Evolutionary conservation across 139 green algal species (phyloP).

Genomic region (Coccomyxa sp.): DNA sequence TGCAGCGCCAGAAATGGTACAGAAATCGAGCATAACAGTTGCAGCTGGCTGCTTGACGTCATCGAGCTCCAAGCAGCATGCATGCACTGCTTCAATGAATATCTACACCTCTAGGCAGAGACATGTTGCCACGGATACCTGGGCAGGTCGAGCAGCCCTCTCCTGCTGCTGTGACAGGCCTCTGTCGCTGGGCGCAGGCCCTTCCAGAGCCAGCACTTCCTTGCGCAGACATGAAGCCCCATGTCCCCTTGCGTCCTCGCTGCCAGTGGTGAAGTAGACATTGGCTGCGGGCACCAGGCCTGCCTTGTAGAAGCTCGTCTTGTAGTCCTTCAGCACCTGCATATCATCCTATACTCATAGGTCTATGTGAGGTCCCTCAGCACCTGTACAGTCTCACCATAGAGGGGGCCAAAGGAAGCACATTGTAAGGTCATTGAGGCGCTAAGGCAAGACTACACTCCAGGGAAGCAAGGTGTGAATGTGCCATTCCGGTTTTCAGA

Average conservation of each 20-base stretch:
- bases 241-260: too few relatives aligned
- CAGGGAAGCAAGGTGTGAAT: neutral
- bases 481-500: neutral
- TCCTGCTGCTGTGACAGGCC: neutral
- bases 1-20: too few relatives aligned
- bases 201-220: conserved; percentile 17
- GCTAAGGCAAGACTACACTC: neutral
- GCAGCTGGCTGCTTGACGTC: too few relatives aligned
- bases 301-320: conserved; percentile 23
- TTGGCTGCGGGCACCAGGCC: conserved; percentile 32
- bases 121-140: neutral
- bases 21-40: too few relatives aligned
- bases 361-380: too few relatives aligned
- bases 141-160: neutral
- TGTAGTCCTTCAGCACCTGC: conserved; percentile 4
- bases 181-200: conserved; percentile 7
- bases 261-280: conserved; percentile 19
- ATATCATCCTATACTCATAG: too few relatives aligned
- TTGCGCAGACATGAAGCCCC: too few relatives aligned
- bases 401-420: neutral
- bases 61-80: neutral
- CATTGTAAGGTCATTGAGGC: neutral
- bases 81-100: neutral
- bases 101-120: neutral
- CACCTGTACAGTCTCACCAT: neutral